A percentile compares a stretch with the other conserved stretches of the same genome.
phyloP scores from a whole-genome alignment of 2,329 filamentous ascomycete species.

The Penicillium hordei region DNA sequence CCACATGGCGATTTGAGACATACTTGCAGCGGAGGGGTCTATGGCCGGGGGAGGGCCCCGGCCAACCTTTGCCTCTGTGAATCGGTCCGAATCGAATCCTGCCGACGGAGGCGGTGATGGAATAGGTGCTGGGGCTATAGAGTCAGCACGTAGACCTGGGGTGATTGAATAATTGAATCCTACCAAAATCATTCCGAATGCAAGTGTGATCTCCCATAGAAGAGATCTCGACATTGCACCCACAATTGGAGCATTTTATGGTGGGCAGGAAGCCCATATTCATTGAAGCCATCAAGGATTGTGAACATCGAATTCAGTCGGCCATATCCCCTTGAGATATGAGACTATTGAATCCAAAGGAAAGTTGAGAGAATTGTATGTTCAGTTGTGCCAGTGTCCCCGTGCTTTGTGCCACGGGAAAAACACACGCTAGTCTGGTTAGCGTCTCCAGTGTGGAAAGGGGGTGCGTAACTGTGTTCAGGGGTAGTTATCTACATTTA shows the following conservation, averaged over 20 bases:
- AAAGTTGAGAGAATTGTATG: conserved; percentile 7
- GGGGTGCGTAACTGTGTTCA: conserved; percentile 21
- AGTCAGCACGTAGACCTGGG: neutral
- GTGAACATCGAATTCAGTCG: conserved; percentile 14
- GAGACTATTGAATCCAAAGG: conserved; percentile 1
- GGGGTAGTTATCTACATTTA: neutral
- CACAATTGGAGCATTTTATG: conserved; percentile 85
- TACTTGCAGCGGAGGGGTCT: conserved; percentile 60
- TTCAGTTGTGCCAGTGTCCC: too few species aligned
- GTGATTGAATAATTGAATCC: conserved; percentile 10
- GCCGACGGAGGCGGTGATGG: conserved; percentile 33
- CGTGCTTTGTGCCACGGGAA: neutral
- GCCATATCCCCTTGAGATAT: conserved; percentile 9
- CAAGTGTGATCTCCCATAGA: conserved; percentile 85
- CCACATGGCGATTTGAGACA: conserved; percentile 29
- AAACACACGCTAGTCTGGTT: conserved; percentile 18
- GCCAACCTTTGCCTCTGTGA: conserved; percentile 38
- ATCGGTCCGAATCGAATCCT: conserved; percentile 25
- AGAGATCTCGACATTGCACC: conserved; percentile 75
- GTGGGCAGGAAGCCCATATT: conserved; percentile 72
- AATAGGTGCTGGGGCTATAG: conserved; percentile 15
- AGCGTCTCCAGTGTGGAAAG: conserved; percentile 22
- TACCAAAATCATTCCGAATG: conserved; percentile 45
- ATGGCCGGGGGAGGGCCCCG: conserved; percentile 55
- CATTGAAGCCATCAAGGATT: conserved; percentile 38